Conservation (phyloP, 2,329 filamentous ascomycete genomes). For the Botrytis elliptica region DNA sequence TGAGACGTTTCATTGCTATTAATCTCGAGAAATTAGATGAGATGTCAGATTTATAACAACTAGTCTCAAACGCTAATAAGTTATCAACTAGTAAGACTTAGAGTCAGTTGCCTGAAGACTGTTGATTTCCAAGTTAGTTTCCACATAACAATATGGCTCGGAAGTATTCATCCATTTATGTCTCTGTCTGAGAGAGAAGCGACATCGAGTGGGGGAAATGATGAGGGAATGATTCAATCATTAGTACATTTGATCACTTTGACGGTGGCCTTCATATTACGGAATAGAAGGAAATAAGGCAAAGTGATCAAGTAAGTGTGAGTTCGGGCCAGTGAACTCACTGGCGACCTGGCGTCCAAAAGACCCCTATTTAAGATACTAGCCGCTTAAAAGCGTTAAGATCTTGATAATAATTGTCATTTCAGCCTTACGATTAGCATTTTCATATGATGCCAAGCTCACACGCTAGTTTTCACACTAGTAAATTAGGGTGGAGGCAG, state of each 20-base stretch:
- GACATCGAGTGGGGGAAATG: accelerated
- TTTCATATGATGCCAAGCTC: background rate
- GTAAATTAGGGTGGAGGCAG: background rate
- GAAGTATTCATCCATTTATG: too few relatives aligned
- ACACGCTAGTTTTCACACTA: background rate
- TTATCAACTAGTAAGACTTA: background rate
- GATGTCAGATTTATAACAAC: background rate
- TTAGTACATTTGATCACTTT: background rate
- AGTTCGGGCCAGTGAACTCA: background rate
- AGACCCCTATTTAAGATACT: background rate
- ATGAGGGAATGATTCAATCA: too few relatives aligned
- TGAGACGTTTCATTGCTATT: background rate
- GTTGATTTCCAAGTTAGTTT: background rate
- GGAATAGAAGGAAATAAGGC: background rate
- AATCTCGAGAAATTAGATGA: background rate
- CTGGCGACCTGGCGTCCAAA: too few relatives aligned
- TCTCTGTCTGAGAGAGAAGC: background rate
- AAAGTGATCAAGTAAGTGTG: background rate
- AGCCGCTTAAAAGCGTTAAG: background rate
- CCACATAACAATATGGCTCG: background rate
- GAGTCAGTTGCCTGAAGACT: background rate
- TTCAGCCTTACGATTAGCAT: background rate
- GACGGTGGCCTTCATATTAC: background rate
- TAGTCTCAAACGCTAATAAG: background rate
- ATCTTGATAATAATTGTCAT: background rate